Base-by-base conservation (phyloP, 2,329 filamentous ascomycete species). In the Nakataea oryzae region DNA sequence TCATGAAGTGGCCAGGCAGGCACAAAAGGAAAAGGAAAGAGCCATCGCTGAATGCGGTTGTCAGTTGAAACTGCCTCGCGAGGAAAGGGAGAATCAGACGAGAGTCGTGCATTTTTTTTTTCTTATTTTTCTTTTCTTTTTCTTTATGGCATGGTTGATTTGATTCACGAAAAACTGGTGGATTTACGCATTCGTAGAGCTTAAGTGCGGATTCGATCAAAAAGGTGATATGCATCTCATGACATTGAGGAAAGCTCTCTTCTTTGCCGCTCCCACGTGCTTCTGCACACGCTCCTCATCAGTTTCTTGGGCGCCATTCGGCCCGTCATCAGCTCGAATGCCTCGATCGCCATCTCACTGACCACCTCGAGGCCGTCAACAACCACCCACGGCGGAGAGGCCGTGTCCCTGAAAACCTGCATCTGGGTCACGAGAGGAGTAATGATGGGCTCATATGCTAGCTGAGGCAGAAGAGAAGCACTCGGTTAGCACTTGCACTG, bases 321-420 rank as follows among this genome's bases (percentile, higher is more conserved):
- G 6, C 88, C 88, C 0, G 88, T 91, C 76, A 91, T 88, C 27
- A 91, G 75, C 73, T 91, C 88, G 69, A 91, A 91, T 62, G 90
- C 87, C 34, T 88, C 88, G 71, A 88, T 88, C 0, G 86, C 88
- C 76, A 91, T 89, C 71, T 91, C 89, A 5, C 85, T 83, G 21
- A 91, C 78, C 56, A 90, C 83, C 66, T 90, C 87, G 11, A 91
- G 75, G 0, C 88, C 88, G 68, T 91, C 87, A 59, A 91, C 82
- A 56, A 89, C 79, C 0, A 88, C 84, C 88, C 88, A 92, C 41
- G 86, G 76, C 63, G 81, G 78, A 60, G 81, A 76, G 58, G 81
- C 76, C 67, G 81, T 73, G 65, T 81, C 76, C 11, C 73, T 70
- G 29, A 76, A 71, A 28, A 69, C 72, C 50, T 84, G 82, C 68